Conservation (phyloP, 2,329 filamentous ascomycete genomes). For the Sporothrix dimorphospora region DNA sequence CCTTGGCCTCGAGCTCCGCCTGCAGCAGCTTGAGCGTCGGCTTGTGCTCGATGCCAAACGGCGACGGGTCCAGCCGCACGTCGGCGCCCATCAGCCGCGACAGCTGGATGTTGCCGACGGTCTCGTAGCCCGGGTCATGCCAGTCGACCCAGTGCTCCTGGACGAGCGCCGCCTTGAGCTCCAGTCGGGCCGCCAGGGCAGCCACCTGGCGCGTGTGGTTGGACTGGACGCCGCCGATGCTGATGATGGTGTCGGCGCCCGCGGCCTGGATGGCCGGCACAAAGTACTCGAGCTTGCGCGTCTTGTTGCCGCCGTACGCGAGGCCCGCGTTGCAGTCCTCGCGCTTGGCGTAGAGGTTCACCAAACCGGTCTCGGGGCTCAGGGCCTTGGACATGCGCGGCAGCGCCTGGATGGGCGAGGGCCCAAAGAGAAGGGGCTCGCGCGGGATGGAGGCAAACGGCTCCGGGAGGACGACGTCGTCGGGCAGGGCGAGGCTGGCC, state of each 20-base stretch:
- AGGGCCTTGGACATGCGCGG: conserved; percentile 66
- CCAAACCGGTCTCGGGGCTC: conserved; percentile 49
- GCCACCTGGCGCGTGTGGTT: conserved; percentile 72
- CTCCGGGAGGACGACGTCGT: conserved; percentile 51
- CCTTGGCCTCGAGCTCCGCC: conserved; percentile 34
- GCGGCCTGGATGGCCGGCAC: conserved; percentile 63
- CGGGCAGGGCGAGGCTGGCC: conserved; percentile 18
- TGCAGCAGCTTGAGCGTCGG: conserved; percentile 61
- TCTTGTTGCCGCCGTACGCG: conserved; percentile 71
- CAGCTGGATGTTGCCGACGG: conserved; percentile 72
- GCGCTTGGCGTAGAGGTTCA: conserved; percentile 70
- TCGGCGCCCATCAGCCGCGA: conserved; percentile 69
- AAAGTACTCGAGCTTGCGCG: conserved; percentile 71
- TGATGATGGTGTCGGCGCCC: conserved; percentile 64
- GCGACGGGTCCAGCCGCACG: conserved; percentile 60
- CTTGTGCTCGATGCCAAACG: conserved; percentile 72
- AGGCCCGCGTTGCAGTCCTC: conserved; percentile 72
- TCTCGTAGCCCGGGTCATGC: conserved; percentile 61
- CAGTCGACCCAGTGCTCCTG: conserved; percentile 73
- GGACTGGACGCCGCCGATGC: conserved; percentile 69
- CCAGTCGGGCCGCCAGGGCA: conserved; percentile 61
- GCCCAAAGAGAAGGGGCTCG: conserved; percentile 64
- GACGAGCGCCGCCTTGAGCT: conserved; percentile 59
- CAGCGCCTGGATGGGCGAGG: conserved; percentile 69
- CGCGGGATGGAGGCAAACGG: conserved; percentile 67